These are phyloP conservation scores for Penicillium canariense DNA, from an alignment of 495 filamentous ascomycete genomes.

Conservation along the genomic window DNA sequence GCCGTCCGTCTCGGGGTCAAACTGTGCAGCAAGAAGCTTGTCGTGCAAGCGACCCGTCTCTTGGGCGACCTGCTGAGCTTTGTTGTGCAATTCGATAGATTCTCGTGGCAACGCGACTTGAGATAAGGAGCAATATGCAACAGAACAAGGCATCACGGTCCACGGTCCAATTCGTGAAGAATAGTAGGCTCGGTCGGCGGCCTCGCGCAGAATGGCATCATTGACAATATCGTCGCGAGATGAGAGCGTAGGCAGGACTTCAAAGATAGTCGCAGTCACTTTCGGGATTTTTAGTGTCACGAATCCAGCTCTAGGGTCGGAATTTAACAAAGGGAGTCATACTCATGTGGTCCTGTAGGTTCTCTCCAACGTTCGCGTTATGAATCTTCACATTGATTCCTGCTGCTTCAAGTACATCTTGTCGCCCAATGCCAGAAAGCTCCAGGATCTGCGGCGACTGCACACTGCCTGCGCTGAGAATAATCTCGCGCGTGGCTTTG, in stretches of 20 bases:
- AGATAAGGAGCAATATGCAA: constrained; percentile 45
- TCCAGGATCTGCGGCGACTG: constrained; percentile 56
- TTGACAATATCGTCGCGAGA: constrained; percentile 40
- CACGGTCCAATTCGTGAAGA: constrained; percentile 32
- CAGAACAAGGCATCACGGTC: constrained; percentile 39
- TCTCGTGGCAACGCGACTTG: constrained; percentile 23
- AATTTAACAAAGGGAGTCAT: constrained; percentile 8
- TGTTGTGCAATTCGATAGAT: background rate
- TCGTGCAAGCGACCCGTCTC: constrained; percentile 2
- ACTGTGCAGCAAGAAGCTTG: constrained; percentile 24
- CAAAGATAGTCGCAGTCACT: constrained; percentile 48
- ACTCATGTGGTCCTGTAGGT: constrained; percentile 57
- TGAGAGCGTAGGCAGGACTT: constrained; percentile 40
- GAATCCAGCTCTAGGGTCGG: background rate
- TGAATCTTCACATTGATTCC: constrained; percentile 44
- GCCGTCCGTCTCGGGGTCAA: constrained; percentile 17
- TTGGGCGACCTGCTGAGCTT: background rate
- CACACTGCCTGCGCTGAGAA: constrained; percentile 54
- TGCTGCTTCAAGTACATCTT: constrained; percentile 35
- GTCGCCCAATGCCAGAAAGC: constrained; percentile 51
- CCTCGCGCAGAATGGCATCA: constrained; percentile 30
- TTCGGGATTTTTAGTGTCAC: background rate
- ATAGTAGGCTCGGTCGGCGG: constrained; percentile 34
- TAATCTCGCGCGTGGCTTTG: constrained; percentile 48
- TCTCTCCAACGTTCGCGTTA: constrained; percentile 52